phyloP scores from a whole-genome alignment of 768 basidiomycete species.

The Boletellus emodensis region DNA sequence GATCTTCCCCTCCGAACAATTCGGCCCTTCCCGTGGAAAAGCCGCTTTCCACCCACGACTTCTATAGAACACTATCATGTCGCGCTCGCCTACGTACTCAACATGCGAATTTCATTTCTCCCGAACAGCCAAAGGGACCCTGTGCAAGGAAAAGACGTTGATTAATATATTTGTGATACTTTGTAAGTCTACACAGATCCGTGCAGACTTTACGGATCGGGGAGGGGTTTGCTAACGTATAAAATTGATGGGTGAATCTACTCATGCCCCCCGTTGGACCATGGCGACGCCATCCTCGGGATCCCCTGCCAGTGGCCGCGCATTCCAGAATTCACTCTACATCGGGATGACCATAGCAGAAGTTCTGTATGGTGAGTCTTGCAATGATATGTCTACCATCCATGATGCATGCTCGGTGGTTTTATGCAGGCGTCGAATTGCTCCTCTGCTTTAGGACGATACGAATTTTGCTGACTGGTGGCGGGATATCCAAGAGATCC shows the following conservation, averaged over 20 bases:
- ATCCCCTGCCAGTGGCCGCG: background rate
- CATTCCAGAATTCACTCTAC: slow-evolving; percentile 14
- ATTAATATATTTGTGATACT: too few species aligned
- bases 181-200: too few species aligned
- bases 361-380: slow-evolving; percentile 23
- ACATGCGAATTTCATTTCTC: background rate
- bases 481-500: slow-evolving; percentile 2
- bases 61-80: background rate
- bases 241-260: background rate
- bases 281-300: background rate
- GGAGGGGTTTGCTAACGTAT: slow-evolving; percentile 1
- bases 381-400: background rate
- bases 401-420: background rate
- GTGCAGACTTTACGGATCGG: too few species aligned
- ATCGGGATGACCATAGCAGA: slow-evolving; percentile 16
- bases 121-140: background rate
- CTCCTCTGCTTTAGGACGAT: slow-evolving; percentile 26
- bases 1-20: too few species aligned
- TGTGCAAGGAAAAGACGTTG: too few species aligned
- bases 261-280: background rate
- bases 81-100: background rate
- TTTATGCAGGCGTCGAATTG: slow-evolving; percentile 20
- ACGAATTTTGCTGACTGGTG: slow-evolving; percentile 1
- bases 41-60: background rate
- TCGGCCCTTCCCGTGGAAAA: background rate